Evolutionary conservation across 1,284 basidiomycete species (phyloP).

Genomic region (Dichomitus squalens): DNA sequence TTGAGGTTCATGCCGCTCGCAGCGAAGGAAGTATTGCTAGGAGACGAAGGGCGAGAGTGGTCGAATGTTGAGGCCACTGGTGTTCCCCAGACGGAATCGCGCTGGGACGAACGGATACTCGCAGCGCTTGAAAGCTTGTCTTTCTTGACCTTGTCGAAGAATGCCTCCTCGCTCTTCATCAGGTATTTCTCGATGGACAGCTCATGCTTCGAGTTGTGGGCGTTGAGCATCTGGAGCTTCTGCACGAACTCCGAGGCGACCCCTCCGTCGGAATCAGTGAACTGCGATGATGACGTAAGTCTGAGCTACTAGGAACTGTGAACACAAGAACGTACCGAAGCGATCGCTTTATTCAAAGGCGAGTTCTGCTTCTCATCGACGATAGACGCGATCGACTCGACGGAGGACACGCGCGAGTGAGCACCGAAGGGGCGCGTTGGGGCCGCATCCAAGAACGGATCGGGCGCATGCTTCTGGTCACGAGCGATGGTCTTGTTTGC

Average conservation of each 20-base stretch:
- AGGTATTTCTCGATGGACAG: slow-evolving; percentile 90
- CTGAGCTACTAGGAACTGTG: background rate
- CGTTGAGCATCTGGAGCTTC: slow-evolving; percentile 75
- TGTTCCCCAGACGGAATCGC: slow-evolving; percentile 84
- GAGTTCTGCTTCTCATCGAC: slow-evolving; percentile 89
- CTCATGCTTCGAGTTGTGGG: slow-evolving; percentile 89
- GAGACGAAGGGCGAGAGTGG: slow-evolving; percentile 74
- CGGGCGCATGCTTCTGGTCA: slow-evolving; percentile 74
- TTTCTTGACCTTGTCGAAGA: slow-evolving; percentile 87
- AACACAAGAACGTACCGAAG: slow-evolving; percentile 57
- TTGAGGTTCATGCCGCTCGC: slow-evolving; percentile 26
- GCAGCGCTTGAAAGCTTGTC: slow-evolving; percentile 82
- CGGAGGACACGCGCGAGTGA: slow-evolving; percentile 81
- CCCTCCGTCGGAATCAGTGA: slow-evolving; percentile 90
- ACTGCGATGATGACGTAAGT: slow-evolving; percentile 43
- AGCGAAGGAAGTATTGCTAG: slow-evolving; percentile 49
- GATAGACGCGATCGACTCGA: slow-evolving; percentile 87
- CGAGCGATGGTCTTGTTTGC: slow-evolving; percentile 83
- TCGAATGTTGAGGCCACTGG: slow-evolving; percentile 66
- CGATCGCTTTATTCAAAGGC: slow-evolving; percentile 90
- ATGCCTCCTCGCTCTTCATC: slow-evolving; percentile 88
- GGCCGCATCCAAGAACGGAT: slow-evolving; percentile 78
- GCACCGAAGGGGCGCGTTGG: slow-evolving; percentile 77
- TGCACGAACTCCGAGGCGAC: slow-evolving; percentile 88
- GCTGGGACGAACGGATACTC: slow-evolving; percentile 75